Base-by-base conservation (phyloP, 1,139 yeast genomes). In the Candida sanyaensis region DNA sequence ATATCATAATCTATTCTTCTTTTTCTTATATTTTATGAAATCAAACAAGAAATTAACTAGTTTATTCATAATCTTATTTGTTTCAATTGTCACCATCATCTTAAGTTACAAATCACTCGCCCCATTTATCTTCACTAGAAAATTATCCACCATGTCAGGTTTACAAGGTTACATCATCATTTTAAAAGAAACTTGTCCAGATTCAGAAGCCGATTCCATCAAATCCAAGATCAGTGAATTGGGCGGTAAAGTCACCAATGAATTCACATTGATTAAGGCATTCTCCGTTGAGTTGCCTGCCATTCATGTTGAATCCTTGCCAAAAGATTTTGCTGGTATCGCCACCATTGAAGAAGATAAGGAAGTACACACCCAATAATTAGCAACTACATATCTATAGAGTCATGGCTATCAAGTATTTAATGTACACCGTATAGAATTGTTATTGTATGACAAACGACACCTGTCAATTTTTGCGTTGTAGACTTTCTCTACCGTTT, bases 211-310 rank as follows among this genome's bases (percentile, higher is more conserved):
- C 40, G 53, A 64, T 27, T 46, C 64, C 24, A 51, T 75, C 50
- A 69, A 75, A 56, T 50, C 57, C 44, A 66, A 67, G 56, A 56
- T 75, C 50, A 36, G 53, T 33, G 75, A 74, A 40, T 59, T 82
- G 44, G 92, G 92, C 31, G 93, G 91, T 43, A 71, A 71, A 45
- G 76, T 86, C 58, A 77, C 81, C 49, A 83, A 80, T 54, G 89
- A 86, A 57, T 86, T 79, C 66, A 69, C 78, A 45, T 71, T 86
- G 63, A 83, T 86, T 69, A 85, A 85, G 70, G 92, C 90, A 0
- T 85, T 83, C 57, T 71, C 80, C 44, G 82, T 76, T 50, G 75
- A 78, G 55, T 66, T 83, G 53, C 87, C 88, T 34, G 61, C 70
- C 5, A 51, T 73, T 53, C 84, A 78, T 56, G 68, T 77, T 36